Conservation (phyloP, 805 yeast species). For the Suhomyces faveliae region DNA sequence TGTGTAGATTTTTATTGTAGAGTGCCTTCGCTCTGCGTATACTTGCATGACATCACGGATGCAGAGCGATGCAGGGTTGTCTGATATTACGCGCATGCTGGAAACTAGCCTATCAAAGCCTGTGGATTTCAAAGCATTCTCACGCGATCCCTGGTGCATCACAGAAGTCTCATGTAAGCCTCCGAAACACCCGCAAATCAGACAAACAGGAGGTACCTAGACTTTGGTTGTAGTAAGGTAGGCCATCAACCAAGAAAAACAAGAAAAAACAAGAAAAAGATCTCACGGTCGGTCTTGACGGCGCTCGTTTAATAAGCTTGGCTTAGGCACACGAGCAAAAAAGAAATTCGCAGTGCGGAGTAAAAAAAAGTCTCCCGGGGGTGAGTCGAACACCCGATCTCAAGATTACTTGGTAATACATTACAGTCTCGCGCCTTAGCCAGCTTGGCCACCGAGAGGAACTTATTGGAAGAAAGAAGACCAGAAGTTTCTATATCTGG, state of each 20-base stretch:
- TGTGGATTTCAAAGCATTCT: not conserved
- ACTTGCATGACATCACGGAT: not conserved
- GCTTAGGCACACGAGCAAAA: not conserved
- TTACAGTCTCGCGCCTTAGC: constrained; percentile 53
- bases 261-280: not conserved
- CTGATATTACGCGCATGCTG: not conserved
- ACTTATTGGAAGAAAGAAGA: not conserved
- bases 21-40: not conserved
- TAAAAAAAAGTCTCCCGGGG: constrained; percentile 42
- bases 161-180: not conserved
- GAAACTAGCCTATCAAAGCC: not conserved
- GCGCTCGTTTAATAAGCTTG: not conserved
- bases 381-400: constrained; percentile 53
- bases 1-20: not conserved
- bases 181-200: not conserved
- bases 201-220: not conserved
- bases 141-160: too few relatives aligned
- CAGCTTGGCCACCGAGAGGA: constrained; percentile 49
- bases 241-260: too few relatives aligned
- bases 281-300: not conserved
- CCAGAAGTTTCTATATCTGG: not conserved
- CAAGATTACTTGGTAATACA: constrained; percentile 39
- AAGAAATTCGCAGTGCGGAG: not conserved
- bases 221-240: not conserved
- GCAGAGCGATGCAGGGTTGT: not conserved